These are phyloP conservation scores for Tothia fuscella DNA, from an alignment of 2,329 filamentous ascomycete species.

Conservation along the genomic window DNA sequence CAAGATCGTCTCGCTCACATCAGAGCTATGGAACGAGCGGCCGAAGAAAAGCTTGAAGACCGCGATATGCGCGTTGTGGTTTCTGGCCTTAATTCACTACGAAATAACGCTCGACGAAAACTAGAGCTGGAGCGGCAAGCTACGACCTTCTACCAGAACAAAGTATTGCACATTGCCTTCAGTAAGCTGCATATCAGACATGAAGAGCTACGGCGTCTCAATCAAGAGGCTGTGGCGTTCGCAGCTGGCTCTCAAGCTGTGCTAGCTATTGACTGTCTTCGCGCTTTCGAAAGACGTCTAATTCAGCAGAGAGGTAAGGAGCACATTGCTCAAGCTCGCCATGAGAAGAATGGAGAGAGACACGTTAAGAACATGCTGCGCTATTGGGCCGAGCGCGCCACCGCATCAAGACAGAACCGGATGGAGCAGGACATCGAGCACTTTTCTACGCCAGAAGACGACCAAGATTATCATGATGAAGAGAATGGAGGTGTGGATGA, in stretches of 20 bases:
- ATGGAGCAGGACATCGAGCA: neutral
- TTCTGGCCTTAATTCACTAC: slow-evolving; percentile 12
- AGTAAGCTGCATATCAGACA: neutral
- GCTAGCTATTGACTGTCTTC: slow-evolving; percentile 26
- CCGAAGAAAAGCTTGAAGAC: slow-evolving; percentile 33
- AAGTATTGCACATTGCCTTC: neutral
- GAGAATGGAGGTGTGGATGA: neutral
- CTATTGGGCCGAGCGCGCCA: slow-evolving; percentile 40
- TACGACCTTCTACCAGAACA: neutral
- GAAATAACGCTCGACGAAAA: neutral
- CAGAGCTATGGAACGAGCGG: slow-evolving; percentile 28
- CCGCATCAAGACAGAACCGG: slow-evolving; percentile 15
- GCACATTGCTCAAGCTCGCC: slow-evolving; percentile 41
- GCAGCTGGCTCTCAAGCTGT: slow-evolving; percentile 2
- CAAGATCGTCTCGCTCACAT: slow-evolving; percentile 25
- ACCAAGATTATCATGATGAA: slow-evolving; percentile 2
- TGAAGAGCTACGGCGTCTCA: slow-evolving; percentile 1
- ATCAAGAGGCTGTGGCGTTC: neutral
- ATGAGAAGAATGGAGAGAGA: slow-evolving; percentile 40
- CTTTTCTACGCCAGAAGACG: neutral
- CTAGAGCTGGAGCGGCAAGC: neutral
- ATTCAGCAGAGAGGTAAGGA: slow-evolving; percentile 41
- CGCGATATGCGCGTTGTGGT: slow-evolving; percentile 35
- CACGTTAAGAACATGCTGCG: slow-evolving; percentile 44
- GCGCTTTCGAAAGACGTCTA: slow-evolving; percentile 44